A percentile compares a stretch with the other conserved stretches of the same genome.
These are phyloP conservation scores for Actinidia arguta DNA, from an alignment of 179 eudicot species.

Conservation along the genomic window DNA sequence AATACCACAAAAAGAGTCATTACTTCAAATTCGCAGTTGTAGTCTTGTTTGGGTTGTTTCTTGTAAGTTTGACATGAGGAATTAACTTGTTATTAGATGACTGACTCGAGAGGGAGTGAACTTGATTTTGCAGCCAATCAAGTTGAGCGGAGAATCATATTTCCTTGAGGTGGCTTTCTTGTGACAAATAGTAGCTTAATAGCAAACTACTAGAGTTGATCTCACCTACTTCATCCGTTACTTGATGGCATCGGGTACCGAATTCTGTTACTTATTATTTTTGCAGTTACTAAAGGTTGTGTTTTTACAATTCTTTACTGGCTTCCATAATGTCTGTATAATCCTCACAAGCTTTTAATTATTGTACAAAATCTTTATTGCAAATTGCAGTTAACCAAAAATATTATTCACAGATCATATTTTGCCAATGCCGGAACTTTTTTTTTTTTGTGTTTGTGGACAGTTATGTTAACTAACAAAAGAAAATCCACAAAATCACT, in stretches of 20 bases:
- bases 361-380: too few species aligned
- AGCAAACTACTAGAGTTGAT: constrained; percentile 59
- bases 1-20: too few species aligned
- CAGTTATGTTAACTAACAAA: neutral
- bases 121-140: constrained; percentile 81
- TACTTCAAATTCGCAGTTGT: too few species aligned
- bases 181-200: constrained; percentile 74
- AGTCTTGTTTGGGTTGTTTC: neutral
- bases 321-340: too few species aligned
- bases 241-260: too few species aligned
- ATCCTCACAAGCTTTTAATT: too few species aligned
- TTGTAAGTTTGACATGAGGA: neutral
- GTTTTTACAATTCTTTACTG: too few species aligned
- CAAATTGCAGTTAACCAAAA: too few species aligned
- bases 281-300: too few species aligned
- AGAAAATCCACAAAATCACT: neutral
- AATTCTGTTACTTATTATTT: too few species aligned
- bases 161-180: constrained; percentile 84
- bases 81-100: constrained; percentile 53
- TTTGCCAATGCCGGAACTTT: too few species aligned
- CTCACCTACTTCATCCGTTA: constrained; percentile 22
- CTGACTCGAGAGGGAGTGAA: constrained; percentile 79
- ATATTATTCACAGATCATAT: too few species aligned
- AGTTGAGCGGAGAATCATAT: constrained; percentile 61
- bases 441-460: neutral